Conservation (phyloP, 306 rosid species). For the Delonix regia region DNA sequence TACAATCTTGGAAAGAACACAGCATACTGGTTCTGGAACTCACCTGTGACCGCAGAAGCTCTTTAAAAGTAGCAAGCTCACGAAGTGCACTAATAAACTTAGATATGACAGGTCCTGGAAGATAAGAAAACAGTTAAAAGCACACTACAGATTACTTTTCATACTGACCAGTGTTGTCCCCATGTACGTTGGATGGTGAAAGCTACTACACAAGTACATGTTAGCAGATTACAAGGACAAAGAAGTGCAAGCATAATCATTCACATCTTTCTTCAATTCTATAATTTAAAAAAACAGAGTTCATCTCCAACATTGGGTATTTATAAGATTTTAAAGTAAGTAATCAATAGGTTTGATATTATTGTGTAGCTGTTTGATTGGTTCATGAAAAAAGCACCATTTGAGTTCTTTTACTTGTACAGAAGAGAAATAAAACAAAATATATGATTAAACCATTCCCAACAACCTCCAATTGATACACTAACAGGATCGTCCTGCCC, state of each 20-base stretch:
- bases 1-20: slow-evolving; percentile 22
- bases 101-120: slow-evolving; percentile 91
- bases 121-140: slow-evolving; percentile 37
- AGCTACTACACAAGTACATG: slow-evolving; percentile 4
- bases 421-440: slow-evolving; percentile 33
- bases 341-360: not conserved
- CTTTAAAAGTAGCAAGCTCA: slow-evolving; percentile 92
- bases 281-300: not conserved
- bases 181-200: slow-evolving; percentile 12
- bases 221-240: not conserved
- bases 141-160: slow-evolving; percentile 33
- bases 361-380: not conserved
- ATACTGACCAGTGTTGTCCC: slow-evolving; percentile 17
- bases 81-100: slow-evolving; percentile 72
- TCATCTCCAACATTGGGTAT: not conserved
- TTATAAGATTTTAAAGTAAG: not conserved
- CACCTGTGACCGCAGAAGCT: slow-evolving; percentile 96
- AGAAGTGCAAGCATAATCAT: not conserved
- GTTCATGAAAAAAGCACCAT: slow-evolving; percentile 20
- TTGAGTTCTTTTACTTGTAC: slow-evolving; percentile 20
- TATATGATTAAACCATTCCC: slow-evolving; percentile 30
- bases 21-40: slow-evolving; percentile 40
- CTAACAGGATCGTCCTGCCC: slow-evolving; percentile 95
- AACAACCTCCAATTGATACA: slow-evolving; percentile 93
- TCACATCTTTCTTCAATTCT: not conserved